A percentile compares a stretch with the other conserved stretches of the same genome.
These are phyloP conservation scores for Salix viminalis DNA, from an alignment of 345 rosid species.

Conservation along the genomic window DNA sequence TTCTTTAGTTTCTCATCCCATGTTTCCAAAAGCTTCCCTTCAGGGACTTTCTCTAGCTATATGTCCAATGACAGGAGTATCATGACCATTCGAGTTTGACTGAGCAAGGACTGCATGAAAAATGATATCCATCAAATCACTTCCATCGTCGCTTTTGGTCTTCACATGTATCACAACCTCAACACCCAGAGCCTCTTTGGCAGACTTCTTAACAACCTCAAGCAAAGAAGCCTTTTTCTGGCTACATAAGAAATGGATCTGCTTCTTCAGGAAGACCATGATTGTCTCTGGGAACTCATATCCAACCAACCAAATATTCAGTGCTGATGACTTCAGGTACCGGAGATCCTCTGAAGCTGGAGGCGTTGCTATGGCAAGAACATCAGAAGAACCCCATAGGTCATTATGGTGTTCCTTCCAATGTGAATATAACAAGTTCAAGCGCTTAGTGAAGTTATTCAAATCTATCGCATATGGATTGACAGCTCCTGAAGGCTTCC, in stretches of 20 bases:
- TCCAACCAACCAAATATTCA: constrained; percentile 89
- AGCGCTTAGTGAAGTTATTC: constrained; percentile 52
- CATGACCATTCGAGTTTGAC: constrained; percentile 36
- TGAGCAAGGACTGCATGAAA: constrained; percentile 51
- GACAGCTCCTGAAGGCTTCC: constrained; percentile 29
- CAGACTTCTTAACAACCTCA: constrained; percentile 62
- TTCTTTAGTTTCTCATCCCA: constrained; percentile 65
- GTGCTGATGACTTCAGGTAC: constrained; percentile 80
- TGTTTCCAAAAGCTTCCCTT: constrained; percentile 79
- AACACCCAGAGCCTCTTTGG: constrained; percentile 52
- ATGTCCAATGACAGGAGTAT: constrained; percentile 57
- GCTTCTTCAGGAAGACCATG: constrained; percentile 72
- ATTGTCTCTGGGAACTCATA: constrained; percentile 95
- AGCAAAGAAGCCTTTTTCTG: constrained; percentile 76
- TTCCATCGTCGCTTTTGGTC: constrained; percentile 68
- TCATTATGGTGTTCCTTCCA: constrained; percentile 58
- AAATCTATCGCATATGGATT: constrained; percentile 54
- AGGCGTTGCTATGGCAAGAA: constrained; percentile 70
- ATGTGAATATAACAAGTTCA: constrained; percentile 57
- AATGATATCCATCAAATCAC: constrained; percentile 57
- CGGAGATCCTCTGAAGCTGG: constrained; percentile 83
- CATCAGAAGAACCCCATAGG: constrained; percentile 70
- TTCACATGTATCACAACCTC: constrained; percentile 70
- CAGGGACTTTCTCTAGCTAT: constrained; percentile 77
- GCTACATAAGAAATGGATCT: constrained; percentile 80